Conservation (phyloP, 805 yeast genomes). For the Candida peoriensis region DNA sequence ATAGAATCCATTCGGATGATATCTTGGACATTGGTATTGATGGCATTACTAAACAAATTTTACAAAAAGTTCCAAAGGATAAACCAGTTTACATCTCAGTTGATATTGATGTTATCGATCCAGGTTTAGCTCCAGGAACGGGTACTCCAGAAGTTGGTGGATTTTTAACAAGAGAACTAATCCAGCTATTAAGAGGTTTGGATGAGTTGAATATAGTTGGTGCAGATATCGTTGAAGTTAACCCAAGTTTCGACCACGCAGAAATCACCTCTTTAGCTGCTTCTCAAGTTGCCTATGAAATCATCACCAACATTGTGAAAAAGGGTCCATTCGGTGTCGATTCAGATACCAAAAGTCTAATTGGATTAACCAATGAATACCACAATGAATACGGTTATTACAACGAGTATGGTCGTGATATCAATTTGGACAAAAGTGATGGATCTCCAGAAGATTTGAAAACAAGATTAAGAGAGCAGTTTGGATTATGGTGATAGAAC, state of each 20-base stretch:
- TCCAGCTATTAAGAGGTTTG: constrained; percentile 52
- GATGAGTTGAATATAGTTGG: constrained; percentile 62
- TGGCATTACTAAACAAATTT: constrained; percentile 52
- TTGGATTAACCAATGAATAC: no score
- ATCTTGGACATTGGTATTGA: constrained; percentile 60
- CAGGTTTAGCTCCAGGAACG: constrained; percentile 71
- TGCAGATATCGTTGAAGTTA: constrained; percentile 73
- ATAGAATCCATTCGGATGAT: constrained; percentile 66
- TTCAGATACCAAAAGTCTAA: constrained; percentile 8
- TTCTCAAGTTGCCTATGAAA: constrained; percentile 66
- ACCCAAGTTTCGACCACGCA: constrained; percentile 60
- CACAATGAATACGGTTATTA: no score
- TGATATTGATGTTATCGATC: constrained; percentile 76
- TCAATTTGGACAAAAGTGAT: no score
- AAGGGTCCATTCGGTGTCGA: constrained; percentile 34
- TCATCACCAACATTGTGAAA: constrained; percentile 71
- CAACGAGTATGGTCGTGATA: no score
- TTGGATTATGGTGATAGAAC: no score
- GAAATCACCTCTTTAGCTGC: constrained; percentile 67
- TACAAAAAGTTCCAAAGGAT: constrained; percentile 51
- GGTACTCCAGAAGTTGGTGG: constrained; percentile 82
- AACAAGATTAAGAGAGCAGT: no score
- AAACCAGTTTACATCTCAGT: constrained; percentile 71
- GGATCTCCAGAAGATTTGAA: no score
- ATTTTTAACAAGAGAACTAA: constrained; percentile 59